Evolutionary conservation across 305 asterid genomes (phyloP).

Genomic region (Plantago coronopus): DNA sequence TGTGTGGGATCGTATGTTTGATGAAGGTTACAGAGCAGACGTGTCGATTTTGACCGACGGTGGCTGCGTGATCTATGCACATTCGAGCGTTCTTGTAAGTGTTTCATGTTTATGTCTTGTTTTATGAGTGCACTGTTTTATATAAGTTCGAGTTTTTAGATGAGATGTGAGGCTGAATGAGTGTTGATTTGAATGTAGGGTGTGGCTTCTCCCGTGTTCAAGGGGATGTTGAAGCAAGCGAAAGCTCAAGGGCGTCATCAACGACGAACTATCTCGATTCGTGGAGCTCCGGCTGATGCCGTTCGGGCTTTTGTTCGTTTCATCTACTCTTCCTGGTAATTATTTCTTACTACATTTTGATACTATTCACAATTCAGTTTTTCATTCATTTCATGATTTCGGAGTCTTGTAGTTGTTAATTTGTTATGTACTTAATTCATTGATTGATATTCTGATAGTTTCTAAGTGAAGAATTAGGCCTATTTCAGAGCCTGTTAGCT

Average conservation of each 20-base stretch:
- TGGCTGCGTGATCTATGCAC: constrained; percentile 61
- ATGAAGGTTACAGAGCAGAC: constrained; percentile 79
- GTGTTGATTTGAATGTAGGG: constrained; percentile 44
- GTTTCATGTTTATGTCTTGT: background rate
- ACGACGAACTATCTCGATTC: constrained; percentile 43
- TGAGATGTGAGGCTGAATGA: background rate
- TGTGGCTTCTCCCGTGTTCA: constrained; percentile 70
- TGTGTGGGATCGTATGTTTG: constrained; percentile 68
- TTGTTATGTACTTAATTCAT: too few species aligned
- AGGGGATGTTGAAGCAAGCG: constrained; percentile 43
- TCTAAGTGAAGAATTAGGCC: too few species aligned
- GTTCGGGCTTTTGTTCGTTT: constrained; percentile 67
- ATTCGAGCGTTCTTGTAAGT: constrained; percentile 66
- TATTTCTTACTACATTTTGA: background rate
- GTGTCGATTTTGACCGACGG: constrained; percentile 49
- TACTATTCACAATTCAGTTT: too few species aligned
- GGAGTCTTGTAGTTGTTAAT: too few species aligned
- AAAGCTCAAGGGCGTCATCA: constrained; percentile 29
- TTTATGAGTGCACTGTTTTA: background rate
- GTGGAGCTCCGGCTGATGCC: constrained; percentile 81
- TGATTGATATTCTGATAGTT: too few species aligned
- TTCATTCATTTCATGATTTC: too few species aligned
- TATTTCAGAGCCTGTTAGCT: too few species aligned
- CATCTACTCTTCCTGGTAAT: constrained; percentile 80
- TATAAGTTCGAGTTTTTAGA: background rate